Base-by-base conservation (phyloP, 169 alveolate species). In the Amoebophrya sp. region DNA sequence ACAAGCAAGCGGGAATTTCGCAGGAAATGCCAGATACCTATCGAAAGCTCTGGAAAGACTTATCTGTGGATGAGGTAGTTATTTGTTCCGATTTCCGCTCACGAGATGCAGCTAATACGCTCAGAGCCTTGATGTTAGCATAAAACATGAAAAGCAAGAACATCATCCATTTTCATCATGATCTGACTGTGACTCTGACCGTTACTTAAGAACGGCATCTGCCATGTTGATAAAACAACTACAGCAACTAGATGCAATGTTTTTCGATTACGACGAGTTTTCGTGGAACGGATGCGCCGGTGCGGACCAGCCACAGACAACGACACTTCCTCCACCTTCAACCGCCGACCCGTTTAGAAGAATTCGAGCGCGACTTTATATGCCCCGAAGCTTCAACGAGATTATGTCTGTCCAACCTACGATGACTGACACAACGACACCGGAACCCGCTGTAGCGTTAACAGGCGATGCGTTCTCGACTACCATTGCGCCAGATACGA, bases 201-300 rank as follows among this genome's bases (percentile, higher is more conserved):
- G n/a, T n/a, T n/a, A n/a, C n/a, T n/a, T n/a, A n/a, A n/a, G n/a
- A n/a, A n/a, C n/a, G n/a, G n/a, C n/a, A n/a, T n/a, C n/a, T n/a
- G n/a, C n/a, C n/a, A n/a, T n/a, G n/a, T n/a, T n/a, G n/a, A n/a
- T n/a, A n/a, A n/a, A n/a, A n/a, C n/a, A n/a, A n/a, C n/a, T n/a
- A n/a, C n/a, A n/a, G n/a, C n/a, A 26, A 18, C 18, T 65, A 29
- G 83, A 65, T 36, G 83, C 83, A 10, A 29, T 26, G 83, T 65
- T 65, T 18, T 65, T 65, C 33, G 83, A 65, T 36, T 65, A 65
- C 83, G 83, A 65, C 83, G 83, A 65, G 83, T 65, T 65, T 36
- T 65, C 83, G 33, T 65, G 83, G 83, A 65, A 65, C 26, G 83
- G 83, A 36, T 65, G 83, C 26, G 83, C 83, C 2, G 83, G 83